These are phyloP conservation scores for Dactylellina haptotyla DNA, from an alignment of 2,329 filamentous ascomycete genomes.

Conservation along the genomic window DNA sequence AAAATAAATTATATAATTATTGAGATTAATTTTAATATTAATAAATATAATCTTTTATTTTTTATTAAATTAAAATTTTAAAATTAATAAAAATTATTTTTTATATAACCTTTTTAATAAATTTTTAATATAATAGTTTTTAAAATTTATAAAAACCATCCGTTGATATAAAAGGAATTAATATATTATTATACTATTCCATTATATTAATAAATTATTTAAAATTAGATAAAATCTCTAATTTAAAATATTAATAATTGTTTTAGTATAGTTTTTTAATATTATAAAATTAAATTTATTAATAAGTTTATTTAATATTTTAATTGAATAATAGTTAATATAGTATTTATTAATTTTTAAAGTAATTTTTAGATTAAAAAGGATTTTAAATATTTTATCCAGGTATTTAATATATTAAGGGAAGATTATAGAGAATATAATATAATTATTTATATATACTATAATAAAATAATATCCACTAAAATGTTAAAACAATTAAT, in stretches of 20 bases:
- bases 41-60: not conserved
- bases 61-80: not conserved
- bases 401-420: not conserved
- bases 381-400: not conserved
- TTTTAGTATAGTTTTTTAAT: not conserved
- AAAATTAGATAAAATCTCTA: not conserved
- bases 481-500: not conserved
- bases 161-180: not conserved
- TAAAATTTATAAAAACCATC: not conserved
- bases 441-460: not conserved
- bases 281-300: not conserved
- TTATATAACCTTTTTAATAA: not conserved
- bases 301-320: not conserved
- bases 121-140: slow-evolving; percentile 2
- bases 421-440: not conserved
- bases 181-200: not conserved
- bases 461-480: not conserved
- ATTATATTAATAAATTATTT: not conserved
- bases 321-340: not conserved
- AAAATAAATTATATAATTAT: not conserved
- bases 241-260: not conserved
- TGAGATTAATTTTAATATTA: not conserved
- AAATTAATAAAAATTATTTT: not conserved
- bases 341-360: not conserved
- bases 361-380: not conserved